Percentiles rank a stretch among this genome's conserved stretches.
Evolutionary conservation across 768 basidiomycete species (phyloP).

Genomic region (Pisolithus orientalis): DNA sequence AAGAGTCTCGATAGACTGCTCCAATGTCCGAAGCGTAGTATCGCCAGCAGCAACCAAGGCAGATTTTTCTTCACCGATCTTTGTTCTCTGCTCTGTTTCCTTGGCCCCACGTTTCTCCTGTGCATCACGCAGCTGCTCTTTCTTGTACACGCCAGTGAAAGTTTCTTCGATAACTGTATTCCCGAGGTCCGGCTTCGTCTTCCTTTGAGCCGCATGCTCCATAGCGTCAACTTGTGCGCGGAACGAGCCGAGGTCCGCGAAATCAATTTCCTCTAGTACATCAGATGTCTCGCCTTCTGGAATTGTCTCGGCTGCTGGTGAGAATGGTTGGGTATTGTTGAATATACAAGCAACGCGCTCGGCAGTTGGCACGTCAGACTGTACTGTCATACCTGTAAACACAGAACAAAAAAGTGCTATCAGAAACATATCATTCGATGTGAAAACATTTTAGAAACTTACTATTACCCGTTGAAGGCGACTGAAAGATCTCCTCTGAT

Average conservation of each 20-base stretch:
- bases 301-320: constrained; percentile 16
- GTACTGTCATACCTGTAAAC: constrained; percentile 32
- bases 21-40: background rate
- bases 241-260: constrained; percentile 50
- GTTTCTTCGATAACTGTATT: constrained; percentile 25
- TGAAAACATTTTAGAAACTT: constrained; percentile 16
- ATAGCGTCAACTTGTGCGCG: constrained; percentile 34
- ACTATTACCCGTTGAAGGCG: constrained; percentile 49
- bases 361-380: constrained; percentile 63
- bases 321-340: constrained; percentile 29
- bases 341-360: constrained; percentile 63
- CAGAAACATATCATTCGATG: constrained; percentile 1
- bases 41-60: constrained; percentile 2
- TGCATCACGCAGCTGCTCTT: background rate
- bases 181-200: constrained; percentile 2
- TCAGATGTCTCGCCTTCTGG: constrained; percentile 26
- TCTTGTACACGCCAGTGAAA: constrained; percentile 33
- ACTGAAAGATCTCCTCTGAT: constrained; percentile 57
- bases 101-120: constrained; percentile 2
- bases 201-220: constrained; percentile 1
- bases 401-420: background rate
- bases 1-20: constrained; percentile 9
- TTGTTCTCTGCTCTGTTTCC: background rate
- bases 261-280: constrained; percentile 57
- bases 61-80: background rate